These are phyloP conservation scores for Phytophthora rubi DNA, from an alignment of 352 stramenopile species.

Conservation along the genomic window DNA sequence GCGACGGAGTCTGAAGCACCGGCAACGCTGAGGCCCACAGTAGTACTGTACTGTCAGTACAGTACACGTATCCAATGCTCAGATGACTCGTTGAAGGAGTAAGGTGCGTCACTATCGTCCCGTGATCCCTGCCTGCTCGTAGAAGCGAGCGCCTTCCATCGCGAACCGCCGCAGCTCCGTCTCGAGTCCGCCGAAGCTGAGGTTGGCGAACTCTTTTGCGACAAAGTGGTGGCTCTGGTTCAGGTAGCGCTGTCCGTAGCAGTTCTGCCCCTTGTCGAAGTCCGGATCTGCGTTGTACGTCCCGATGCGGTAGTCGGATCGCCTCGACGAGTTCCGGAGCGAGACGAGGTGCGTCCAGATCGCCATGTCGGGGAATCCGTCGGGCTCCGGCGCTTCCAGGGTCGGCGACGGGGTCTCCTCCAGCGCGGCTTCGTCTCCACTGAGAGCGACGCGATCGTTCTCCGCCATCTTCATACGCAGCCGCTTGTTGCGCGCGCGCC, in stretches of 20 bases:
- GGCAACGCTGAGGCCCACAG: no score
- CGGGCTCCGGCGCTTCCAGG: constrained; percentile 20
- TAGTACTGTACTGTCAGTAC: no score
- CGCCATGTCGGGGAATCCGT: constrained; percentile 46
- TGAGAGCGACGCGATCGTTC: constrained; percentile 22
- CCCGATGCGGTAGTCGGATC: constrained; percentile 52
- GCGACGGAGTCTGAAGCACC: no score
- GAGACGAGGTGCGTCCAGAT: constrained; percentile 74
- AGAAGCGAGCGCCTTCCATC: constrained; percentile 35
- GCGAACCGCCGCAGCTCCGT: constrained; percentile 41
- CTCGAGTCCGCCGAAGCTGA: constrained; percentile 43
- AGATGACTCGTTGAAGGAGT: no score
- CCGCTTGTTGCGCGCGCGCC: constrained; percentile 30
- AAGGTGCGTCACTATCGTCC: constrained; percentile 5
- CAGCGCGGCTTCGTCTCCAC: constrained; percentile 1
- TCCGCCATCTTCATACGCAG: constrained; percentile 35
- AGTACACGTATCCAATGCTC: no score
- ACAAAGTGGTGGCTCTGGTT: constrained; percentile 45
- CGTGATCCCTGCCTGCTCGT: constrained; percentile 28
- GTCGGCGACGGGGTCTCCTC: constrained; percentile 30
- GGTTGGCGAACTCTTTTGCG: constrained; percentile 35
- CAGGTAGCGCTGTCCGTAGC: constrained; percentile 55
- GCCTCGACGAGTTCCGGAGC: constrained; percentile 47
- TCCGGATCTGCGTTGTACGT: constrained; percentile 49
- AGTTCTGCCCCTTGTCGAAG: constrained; percentile 58